Percentiles rank a stretch among this genome's conserved stretches.
These are phyloP conservation scores for Camellia oleifera DNA, from an alignment of 179 eudicot genomes.

Conservation along the genomic window DNA sequence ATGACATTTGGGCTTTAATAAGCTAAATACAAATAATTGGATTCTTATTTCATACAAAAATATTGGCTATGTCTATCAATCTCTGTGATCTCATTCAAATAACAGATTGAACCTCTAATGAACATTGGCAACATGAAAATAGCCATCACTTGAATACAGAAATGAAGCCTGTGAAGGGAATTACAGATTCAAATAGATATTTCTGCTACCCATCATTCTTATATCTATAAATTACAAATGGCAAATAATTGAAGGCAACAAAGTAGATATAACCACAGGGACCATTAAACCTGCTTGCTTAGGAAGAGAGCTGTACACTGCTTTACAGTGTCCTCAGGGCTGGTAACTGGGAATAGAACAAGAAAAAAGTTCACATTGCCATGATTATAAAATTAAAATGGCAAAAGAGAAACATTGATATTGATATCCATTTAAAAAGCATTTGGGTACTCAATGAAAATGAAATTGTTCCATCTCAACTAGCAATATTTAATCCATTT, in stretches of 20 bases:
- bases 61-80: neutral
- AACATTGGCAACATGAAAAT: neutral
- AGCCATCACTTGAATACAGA: neutral
- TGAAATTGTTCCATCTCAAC: neutral
- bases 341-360: conserved; percentile 47
- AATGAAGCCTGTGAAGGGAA: neutral
- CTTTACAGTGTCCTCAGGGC: conserved; percentile 66
- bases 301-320: conserved; percentile 70
- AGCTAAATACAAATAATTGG: no score
- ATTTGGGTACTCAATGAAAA: neutral
- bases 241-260: conserved; percentile 9
- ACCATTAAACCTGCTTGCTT: conserved; percentile 31
- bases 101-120: neutral
- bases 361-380: neutral
- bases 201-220: neutral
- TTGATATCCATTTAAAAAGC: neutral
- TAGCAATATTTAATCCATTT: neutral
- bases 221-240: neutral
- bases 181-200: neutral
- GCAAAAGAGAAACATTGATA: neutral
- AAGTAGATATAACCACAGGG: neutral
- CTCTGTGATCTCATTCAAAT: neutral
- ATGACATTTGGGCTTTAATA: neutral
- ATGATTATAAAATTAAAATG: neutral
- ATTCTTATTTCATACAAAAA: neutral